Percentiles rank a stretch among this genome's conserved stretches.
phyloP scores from a whole-genome alignment of 345 rosid genomes.

The Gossypium thurberi region DNA sequence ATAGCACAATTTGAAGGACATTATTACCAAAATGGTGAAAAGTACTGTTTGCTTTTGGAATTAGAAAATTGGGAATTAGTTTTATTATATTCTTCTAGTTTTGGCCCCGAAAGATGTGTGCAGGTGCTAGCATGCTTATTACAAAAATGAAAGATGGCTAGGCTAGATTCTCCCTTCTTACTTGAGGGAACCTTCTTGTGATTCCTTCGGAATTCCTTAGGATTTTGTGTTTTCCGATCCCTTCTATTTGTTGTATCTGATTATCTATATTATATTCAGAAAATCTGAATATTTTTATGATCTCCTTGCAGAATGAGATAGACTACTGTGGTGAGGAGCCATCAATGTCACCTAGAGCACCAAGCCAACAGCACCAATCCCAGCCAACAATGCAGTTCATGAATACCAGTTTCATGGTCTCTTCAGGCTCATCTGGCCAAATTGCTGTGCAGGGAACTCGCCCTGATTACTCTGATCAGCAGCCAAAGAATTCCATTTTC shows the following conservation, averaged over 20 bases:
- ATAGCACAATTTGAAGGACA: not conserved
- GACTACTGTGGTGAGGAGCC: conserved; percentile 50
- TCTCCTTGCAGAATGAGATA: conserved; percentile 42
- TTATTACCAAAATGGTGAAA: not conserved
- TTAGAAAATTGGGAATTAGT: not conserved
- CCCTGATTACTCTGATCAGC: conserved; percentile 61
- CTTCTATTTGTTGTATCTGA: not conserved
- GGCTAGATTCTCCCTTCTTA: not conserved
- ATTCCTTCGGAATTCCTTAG: not conserved
- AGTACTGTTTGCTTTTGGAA: not conserved
- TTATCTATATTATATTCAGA: not conserved
- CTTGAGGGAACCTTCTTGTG: not conserved
- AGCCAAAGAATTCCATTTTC: conserved; percentile 67
- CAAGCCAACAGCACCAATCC: conserved; percentile 38
- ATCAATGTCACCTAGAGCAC: conserved; percentile 58
- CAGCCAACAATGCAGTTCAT: conserved; percentile 42
- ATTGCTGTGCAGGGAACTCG: conserved; percentile 39
- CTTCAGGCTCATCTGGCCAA: conserved; percentile 59
- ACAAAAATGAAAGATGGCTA: not conserved
- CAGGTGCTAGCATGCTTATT: not conserved
- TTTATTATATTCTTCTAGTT: not conserved
- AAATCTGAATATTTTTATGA: conserved; percentile 1
- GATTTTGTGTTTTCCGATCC: not conserved
- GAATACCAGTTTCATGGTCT: conserved; percentile 33
- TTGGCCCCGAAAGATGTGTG: not conserved